Base-by-base conservation (phyloP, 345 rosid species). In the Aquilaria yunnanensis region DNA sequence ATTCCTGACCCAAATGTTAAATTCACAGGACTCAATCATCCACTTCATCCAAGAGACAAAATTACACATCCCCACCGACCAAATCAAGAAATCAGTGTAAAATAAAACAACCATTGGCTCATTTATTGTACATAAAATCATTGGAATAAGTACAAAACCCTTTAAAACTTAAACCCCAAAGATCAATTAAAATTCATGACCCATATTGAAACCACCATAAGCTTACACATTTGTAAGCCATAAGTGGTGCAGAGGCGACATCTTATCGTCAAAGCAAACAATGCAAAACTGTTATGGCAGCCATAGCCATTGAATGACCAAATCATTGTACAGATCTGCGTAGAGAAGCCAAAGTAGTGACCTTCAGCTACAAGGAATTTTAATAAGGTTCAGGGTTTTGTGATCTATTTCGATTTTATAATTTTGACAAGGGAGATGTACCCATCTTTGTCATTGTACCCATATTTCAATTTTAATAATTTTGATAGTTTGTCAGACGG, bases 251-350 rank as follows among this genome's bases (percentile, higher is more conserved):
- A 8, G 81, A 73, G 37, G 78, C 85, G 41, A 80, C 74, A 9
- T 86, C 87, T 31, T 93, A 91, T 37, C 92, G 92, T 46, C 92
- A 75, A 11, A 92, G 9, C 48, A 88, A 76, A 30, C 96, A 90
- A 47, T 90, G 74, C 34, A 93, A 64, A 59, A 81, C 81, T 0
- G 84, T 80, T 0, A 82, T 79, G 30, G 89, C 60, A 56, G 96
- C 96, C 96, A 87, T 92, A 10, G 55, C 32, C 2, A 37, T 9
- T 4, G 2, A 9, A 37, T 9, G 43, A 37, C 43, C 43, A 37
- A 37, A 37, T 37, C 6, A 13, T 2, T 32, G 57, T 51, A 59
- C 61, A 3, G 72, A 68, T 56, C 70, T 59, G 52, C 12, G 34
- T 11, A 1, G 23, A 46, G 3, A 56, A 37, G 23, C 3, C 13